Conservation (phyloP, 768 basidiomycete genomes). For the Pulveroboletus sp. region DNA sequence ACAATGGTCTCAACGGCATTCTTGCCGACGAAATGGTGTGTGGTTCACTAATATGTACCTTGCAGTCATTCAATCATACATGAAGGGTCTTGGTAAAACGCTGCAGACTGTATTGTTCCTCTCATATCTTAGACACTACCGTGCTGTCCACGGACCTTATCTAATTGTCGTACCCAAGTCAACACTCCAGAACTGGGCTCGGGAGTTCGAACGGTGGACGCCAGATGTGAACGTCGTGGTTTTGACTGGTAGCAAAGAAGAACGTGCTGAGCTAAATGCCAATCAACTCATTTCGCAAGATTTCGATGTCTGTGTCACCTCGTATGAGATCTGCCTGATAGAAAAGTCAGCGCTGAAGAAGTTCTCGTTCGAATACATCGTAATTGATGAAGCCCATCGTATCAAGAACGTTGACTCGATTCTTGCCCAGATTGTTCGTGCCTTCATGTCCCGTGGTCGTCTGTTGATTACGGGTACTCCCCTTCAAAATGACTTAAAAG, state of each 20-base stretch:
- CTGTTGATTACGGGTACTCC: slow-evolving; percentile 96
- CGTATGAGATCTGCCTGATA: slow-evolving; percentile 95
- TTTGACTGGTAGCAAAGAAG: slow-evolving; percentile 85
- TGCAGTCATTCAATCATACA: not conserved
- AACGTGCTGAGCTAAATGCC: slow-evolving; percentile 77
- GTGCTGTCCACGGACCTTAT: slow-evolving; percentile 74
- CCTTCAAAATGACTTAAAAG: slow-evolving; percentile 94
- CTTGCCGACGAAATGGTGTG: slow-evolving; percentile 93
- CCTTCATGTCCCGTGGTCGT: slow-evolving; percentile 83
- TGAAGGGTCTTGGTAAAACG: slow-evolving; percentile 93
- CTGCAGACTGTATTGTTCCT: slow-evolving; percentile 97
- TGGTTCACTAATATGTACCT: not conserved
- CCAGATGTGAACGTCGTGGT: slow-evolving; percentile 80
- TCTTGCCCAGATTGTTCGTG: slow-evolving; percentile 88
- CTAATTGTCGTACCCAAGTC: slow-evolving; percentile 98
- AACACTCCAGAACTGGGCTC: slow-evolving; percentile 93
- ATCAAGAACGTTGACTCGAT: slow-evolving; percentile 99
- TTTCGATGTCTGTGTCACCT: slow-evolving; percentile 93
- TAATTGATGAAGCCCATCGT: slow-evolving; percentile 97
- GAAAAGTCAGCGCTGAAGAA: slow-evolving; percentile 92
- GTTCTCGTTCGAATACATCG: slow-evolving; percentile 95
- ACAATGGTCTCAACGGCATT: slow-evolving; percentile 95
- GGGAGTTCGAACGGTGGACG: slow-evolving; percentile 90
- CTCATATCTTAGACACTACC: slow-evolving; percentile 86
- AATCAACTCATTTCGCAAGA: slow-evolving; percentile 76